A percentile compares a stretch with the other conserved stretches of the same genome.
These are phyloP conservation scores for Eucommia ulmoides DNA, from an alignment of 257 asterid species.

Conservation along the genomic window DNA sequence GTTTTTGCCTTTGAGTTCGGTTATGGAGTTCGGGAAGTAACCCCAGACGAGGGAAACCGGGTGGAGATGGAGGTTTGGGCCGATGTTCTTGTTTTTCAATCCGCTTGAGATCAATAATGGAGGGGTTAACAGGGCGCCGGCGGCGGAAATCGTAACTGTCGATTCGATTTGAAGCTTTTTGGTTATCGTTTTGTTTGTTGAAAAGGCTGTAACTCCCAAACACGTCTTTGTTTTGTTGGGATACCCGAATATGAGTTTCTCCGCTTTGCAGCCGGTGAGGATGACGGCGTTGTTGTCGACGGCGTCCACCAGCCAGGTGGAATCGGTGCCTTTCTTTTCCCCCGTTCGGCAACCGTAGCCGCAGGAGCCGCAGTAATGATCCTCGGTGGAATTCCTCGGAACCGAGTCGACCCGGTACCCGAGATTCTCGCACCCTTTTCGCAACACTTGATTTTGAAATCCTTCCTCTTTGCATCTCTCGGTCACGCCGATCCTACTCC, in stretches of 20 bases:
- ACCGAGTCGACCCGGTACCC: slow-evolving; percentile 43
- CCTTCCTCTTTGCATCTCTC: slow-evolving; percentile 44
- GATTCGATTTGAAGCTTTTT: slow-evolving; percentile 52
- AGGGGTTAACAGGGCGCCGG: slow-evolving; percentile 77
- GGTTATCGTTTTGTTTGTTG: slow-evolving; percentile 16
- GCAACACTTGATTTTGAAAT: slow-evolving; percentile 56
- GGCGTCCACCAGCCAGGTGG: slow-evolving; percentile 89
- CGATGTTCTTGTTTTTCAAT: slow-evolving; percentile 59
- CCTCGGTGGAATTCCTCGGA: slow-evolving; percentile 54
- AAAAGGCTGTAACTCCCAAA: slow-evolving; percentile 54
- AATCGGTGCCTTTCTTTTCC: slow-evolving; percentile 66
- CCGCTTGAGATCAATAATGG: slow-evolving; percentile 67
- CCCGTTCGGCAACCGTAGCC: slow-evolving; percentile 80
- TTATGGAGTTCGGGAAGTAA: slow-evolving; percentile 53
- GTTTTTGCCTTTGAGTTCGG: slow-evolving; percentile 39
- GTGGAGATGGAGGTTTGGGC: slow-evolving; percentile 78
- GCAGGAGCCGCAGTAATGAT: slow-evolving; percentile 87
- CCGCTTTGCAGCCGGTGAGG: slow-evolving; percentile 64
- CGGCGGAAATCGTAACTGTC: slow-evolving; percentile 43
- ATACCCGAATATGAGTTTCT: slow-evolving; percentile 32
- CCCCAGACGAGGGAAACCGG: slow-evolving; percentile 77
- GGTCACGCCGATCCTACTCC: slow-evolving; percentile 67
- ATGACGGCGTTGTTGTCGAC: slow-evolving; percentile 60
- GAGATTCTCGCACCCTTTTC: slow-evolving; percentile 59
- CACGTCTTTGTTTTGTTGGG: slow-evolving; percentile 10